A percentile compares a stretch with the other conserved stretches of the same genome.
Evolutionary conservation across 345 rosid genomes (phyloP).

Genomic region (Isatis tinctoria): DNA sequence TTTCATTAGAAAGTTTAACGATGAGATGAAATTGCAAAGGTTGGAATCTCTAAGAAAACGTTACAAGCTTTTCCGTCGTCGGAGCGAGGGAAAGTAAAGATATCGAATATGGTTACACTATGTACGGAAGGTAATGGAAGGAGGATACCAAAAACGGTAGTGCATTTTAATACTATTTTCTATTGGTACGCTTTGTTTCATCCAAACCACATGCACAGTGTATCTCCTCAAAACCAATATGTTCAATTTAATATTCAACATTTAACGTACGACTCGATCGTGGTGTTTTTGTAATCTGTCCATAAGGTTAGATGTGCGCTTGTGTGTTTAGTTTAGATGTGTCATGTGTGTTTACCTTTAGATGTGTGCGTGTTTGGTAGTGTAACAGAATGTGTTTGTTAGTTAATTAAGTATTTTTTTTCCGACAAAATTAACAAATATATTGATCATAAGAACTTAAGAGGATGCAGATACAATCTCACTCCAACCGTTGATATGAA

Average conservation of each 20-base stretch:
- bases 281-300: neutral
- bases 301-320: neutral
- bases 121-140: neutral
- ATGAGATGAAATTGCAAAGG: slow-evolving; percentile 84
- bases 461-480: too few relatives aligned
- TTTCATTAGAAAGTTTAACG: slow-evolving; percentile 71
- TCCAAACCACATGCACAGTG: neutral
- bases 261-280: neutral
- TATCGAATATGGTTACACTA: neutral
- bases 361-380: neutral
- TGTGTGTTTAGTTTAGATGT: neutral
- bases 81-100: slow-evolving; percentile 4
- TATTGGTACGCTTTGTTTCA: neutral
- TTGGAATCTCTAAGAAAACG: slow-evolving; percentile 58
- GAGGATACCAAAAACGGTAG: neutral
- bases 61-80: slow-evolving; percentile 30
- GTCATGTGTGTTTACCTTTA: neutral
- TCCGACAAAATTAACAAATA: too few relatives aligned
- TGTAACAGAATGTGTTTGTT: neutral
- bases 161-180: neutral
- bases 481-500: too few relatives aligned
- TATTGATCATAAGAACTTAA: too few relatives aligned
- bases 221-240: neutral
- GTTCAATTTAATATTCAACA: neutral
- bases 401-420: neutral